Evolutionary conservation across 495 filamentous ascomycete genomes (phyloP), one percentile per base, ranked within the genome.

Genomic region (Lasiosphaeris hirsuta): DNA sequence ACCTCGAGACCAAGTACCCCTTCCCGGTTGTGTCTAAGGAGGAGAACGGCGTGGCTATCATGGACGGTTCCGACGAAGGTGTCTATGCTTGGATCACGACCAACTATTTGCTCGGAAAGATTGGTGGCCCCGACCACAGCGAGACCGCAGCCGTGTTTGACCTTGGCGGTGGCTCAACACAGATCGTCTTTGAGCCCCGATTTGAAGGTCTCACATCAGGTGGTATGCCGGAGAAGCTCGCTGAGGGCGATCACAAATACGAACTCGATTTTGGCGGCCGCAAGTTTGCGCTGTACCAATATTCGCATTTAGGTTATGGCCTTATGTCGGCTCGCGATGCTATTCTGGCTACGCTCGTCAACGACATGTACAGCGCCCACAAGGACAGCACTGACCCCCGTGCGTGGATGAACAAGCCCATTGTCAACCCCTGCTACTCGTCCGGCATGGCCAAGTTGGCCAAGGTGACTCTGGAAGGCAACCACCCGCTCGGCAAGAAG

Each of bases 31-130:
- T 98, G 51, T 86, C 90, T 4, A 79, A 84, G 57, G 88, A 88
- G 66, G 86, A 90, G 63, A 84, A 87, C 57, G 94, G 94, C 53
- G 89, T 98, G 11, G 82, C 89, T 60, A 92, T 97, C 60, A 97
- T 98, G 93, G 91, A 95, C 64, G 94, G 94, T 62, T 88, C 86
- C 13, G 87, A 96, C 60, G 94, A 98, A 73, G 83, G 95, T 70
- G 94, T 98, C n/a, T 98, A 96, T 64, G 95, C 94, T 51, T 98
- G 94, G 94, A 96, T 98, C 71, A 98, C 94, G 3, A 92, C 90
- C 56, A 98, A 98, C 75, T 98, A 97, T 75, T 86, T 98, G 40
- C 85, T 97, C 15, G 93, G 92, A 51, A 98, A 97, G 78, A 97
- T 97, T 66, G 95, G 94, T 63, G 89, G 88, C 18, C 88, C 90